Evolutionary conservation across 495 filamentous ascomycete species (phyloP).

Genomic region (Lasiosphaeris hirsuta): DNA sequence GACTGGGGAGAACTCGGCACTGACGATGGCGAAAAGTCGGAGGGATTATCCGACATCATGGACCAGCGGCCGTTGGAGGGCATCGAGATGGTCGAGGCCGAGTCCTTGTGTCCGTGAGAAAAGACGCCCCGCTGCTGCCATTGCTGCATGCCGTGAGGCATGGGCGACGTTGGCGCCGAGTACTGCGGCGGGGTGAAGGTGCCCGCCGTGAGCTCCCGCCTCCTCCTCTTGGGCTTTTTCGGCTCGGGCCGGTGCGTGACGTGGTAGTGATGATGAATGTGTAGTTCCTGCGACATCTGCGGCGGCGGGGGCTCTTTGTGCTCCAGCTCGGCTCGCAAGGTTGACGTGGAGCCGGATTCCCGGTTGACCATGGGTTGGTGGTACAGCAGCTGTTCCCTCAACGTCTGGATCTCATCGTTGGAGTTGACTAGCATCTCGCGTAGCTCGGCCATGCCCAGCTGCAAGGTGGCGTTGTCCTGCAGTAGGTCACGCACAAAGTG

Average conservation of each 20-base stretch:
- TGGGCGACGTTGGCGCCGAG: slow-evolving; percentile 26
- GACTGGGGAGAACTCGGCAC: slow-evolving; percentile 80
- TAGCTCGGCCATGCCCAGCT: slow-evolving; percentile 84
- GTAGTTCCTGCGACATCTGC: slow-evolving; percentile 65
- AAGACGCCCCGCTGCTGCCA: slow-evolving; percentile 19
- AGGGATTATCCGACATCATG: slow-evolving; percentile 54
- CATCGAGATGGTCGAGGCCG: slow-evolving; percentile 51
- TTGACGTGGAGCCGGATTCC: slow-evolving; percentile 42
- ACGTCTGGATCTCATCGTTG: slow-evolving; percentile 86
- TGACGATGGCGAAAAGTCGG: slow-evolving; percentile 66
- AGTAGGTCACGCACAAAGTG: slow-evolving; percentile 94
- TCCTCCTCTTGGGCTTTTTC: slow-evolving; percentile 68
- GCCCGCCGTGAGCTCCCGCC: slow-evolving; percentile 56
- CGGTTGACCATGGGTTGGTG: slow-evolving; percentile 62
- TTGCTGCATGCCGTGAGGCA: slow-evolving; percentile 13
- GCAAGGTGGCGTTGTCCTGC: slow-evolving; percentile 90
- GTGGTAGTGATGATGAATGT: slow-evolving; percentile 93
- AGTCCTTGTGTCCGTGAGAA: slow-evolving; percentile 32
- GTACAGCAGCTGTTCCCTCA: slow-evolving; percentile 77
- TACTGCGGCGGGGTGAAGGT: slow-evolving; percentile 54
- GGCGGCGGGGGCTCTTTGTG: slow-evolving; percentile 41
- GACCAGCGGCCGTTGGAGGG: slow-evolving; percentile 60
- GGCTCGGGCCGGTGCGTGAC: slow-evolving; percentile 59
- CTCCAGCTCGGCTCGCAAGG: slow-evolving; percentile 67
- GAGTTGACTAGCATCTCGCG: slow-evolving; percentile 87